Evolutionary conservation across 2,329 filamentous ascomycete genomes (phyloP).

Genomic region (Ustilaginoidea virens): DNA sequence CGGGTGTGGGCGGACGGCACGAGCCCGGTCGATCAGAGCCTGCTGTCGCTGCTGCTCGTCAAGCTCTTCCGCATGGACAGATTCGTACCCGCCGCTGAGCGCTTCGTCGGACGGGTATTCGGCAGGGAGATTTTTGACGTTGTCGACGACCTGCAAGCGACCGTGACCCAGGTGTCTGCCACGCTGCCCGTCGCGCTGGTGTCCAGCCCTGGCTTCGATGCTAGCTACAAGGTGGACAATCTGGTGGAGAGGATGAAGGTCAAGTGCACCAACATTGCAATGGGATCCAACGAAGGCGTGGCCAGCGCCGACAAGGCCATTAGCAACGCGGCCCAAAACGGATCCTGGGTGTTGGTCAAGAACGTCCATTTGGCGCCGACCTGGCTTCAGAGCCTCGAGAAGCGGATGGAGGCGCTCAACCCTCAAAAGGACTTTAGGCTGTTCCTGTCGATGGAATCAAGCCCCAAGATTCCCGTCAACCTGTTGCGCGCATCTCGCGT

Average conservation of each 20-base stretch:
- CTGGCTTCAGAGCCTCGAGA: constrained; percentile 95
- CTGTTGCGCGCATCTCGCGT: constrained; percentile 84
- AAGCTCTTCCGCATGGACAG: constrained; percentile 93
- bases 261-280: constrained; percentile 90
- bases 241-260: constrained; percentile 73
- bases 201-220: constrained; percentile 92
- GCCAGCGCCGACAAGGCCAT: constrained; percentile 92
- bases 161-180: constrained; percentile 70
- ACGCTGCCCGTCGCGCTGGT: constrained; percentile 80
- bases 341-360: constrained; percentile 95
- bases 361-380: constrained; percentile 93
- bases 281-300: constrained; percentile 93
- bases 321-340: constrained; percentile 76
- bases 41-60: constrained; percentile 74
- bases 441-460: constrained; percentile 97
- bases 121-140: constrained; percentile 69
- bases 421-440: constrained; percentile 85
- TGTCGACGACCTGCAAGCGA: constrained; percentile 71
- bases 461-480: constrained; percentile 92
- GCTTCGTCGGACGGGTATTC: constrained; percentile 79
- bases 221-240: constrained; percentile 96
- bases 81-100: constrained; percentile 82
- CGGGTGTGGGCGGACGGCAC: constrained; percentile 50
- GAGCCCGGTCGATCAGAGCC: constrained; percentile 55
- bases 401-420: constrained; percentile 88